phyloP scores from a whole-genome alignment of 2,329 filamentous ascomycete genomes.

The Aspergillus texensis region DNA sequence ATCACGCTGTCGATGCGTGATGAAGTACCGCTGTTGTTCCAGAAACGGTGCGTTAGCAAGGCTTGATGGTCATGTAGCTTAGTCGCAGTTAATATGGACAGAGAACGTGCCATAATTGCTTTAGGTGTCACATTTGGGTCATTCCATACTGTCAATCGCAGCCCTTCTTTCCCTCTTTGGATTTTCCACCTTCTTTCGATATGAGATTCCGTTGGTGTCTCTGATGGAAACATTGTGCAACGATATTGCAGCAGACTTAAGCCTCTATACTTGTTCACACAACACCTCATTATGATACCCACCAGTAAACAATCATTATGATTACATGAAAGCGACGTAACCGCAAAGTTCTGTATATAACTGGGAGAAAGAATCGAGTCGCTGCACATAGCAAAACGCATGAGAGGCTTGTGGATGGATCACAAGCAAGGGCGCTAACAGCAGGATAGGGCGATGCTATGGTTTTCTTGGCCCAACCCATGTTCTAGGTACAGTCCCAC shows the following conservation, averaged over 20 bases:
- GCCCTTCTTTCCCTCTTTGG: too few species aligned
- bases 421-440: background rate
- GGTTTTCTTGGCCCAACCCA: background rate
- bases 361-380: background rate
- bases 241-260: background rate
- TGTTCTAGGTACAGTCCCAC: background rate
- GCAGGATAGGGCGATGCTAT: background rate
- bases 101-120: background rate
- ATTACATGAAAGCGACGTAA: background rate
- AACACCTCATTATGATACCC: background rate
- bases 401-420: background rate
- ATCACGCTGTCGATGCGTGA: conserved; percentile 15
- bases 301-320: background rate
- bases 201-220: background rate
- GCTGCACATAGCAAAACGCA: background rate
- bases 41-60: background rate
- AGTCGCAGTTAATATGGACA: background rate
- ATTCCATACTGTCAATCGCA: background rate
- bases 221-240: background rate
- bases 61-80: background rate
- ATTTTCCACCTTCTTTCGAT: background rate
- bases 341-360: background rate
- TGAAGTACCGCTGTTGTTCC: background rate
- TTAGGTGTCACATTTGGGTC: background rate
- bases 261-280: background rate